Base-by-base conservation (phyloP, 768 basidiomycete species). In the Rhodotorula sphaerocarpa region DNA sequence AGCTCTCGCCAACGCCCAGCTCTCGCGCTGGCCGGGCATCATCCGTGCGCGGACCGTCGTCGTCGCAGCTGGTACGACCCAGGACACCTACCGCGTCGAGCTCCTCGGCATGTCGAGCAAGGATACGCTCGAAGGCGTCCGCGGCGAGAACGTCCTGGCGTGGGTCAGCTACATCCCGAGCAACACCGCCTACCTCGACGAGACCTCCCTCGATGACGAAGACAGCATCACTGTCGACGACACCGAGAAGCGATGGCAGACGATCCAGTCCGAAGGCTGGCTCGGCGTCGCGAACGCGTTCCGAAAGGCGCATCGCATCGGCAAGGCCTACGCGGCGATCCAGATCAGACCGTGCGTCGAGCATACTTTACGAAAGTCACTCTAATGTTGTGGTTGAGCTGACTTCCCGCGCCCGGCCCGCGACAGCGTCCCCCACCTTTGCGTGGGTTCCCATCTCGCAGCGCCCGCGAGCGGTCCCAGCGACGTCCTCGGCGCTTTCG, bases 21-120 rank as follows among this genome's bases (percentile, higher is more conserved):
- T 67, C 15, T 50, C 44, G 23, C 61, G 61, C 33, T 67, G 66
- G 66, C 66, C 66, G 14, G 66, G 61, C 11, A 53, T 67, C 50
- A 45, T 67, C 23, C 58, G 61, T 20, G 23, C 28, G 21, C 54
- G 66, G 21, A 25, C n/a, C 7, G 28, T 60, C 23, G 44, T 51
- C 25, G n/a, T 34, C 9, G 20, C 34, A 11, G 21, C n/a, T 3
- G 30, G 31, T 12, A 57, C 14, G 3, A 36, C n/a, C 7, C 43
- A 58, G n/a, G 47, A 56, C 20, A 11, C 21, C n/a, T 67, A 30
- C 46, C 39, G 23, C 3, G 46, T 67, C 51, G 61, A 67, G 46
- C 47, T 67, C 12, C 50, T 67, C 36, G 53, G 50, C 23, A 55
- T 56, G 61, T 36, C 39, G 15, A 3, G 14, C 25, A 5, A 25